Base-by-base conservation (phyloP, 495 filamentous ascomycete genomes). In the Hypoxylon fuscum region DNA sequence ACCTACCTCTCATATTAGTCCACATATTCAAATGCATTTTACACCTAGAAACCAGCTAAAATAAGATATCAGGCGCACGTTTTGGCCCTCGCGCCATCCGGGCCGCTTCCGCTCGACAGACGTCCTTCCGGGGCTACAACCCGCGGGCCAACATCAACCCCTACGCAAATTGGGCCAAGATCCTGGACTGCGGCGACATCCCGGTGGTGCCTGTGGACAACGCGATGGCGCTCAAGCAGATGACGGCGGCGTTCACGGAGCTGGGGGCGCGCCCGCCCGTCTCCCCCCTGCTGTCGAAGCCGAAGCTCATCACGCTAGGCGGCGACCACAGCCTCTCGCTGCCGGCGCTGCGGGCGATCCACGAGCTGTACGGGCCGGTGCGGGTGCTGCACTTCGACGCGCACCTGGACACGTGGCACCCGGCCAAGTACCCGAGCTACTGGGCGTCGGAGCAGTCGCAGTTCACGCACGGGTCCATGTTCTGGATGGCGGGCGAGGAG, bases 391-490 rank as follows among this genome's bases (percentile, higher is more conserved):
- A 96, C 72, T 95, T 95, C 73, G 92, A 95, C 66, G 90, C 80
- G 8, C 88, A 91, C 69, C 79, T 90, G 0, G 91, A 96, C 69
- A 95, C 91, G 3, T 94, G 91, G 91, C 85, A 92, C 68, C 91
- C 92, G 0, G 83, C 82, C 10, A 89, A 88, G 53, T 94, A 93
- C 73, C 87, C 88, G 0, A 85, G 83, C 11, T 85, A 86, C 48
- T 96, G 91, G 91, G 73, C 79, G 6, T 83, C 80, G 10, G 81
- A 85, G 68, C 89, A 90, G 68, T 79, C 84, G 7, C 80, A 85
- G 56, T 96, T 94, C 76, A 94, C 87, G 68, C 91, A 96, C 72
- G 91, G 91, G 3, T 87, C 81, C 43, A 93, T 94, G 85, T 95
- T 96, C 80, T 90, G 89, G 85, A 81, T 92, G 44, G 91, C 91